Evolutionary conservation across 2,329 filamentous ascomycete genomes (phyloP), one percentile per base, ranked within the genome.

Genomic region (Dactylellina sp.): DNA sequence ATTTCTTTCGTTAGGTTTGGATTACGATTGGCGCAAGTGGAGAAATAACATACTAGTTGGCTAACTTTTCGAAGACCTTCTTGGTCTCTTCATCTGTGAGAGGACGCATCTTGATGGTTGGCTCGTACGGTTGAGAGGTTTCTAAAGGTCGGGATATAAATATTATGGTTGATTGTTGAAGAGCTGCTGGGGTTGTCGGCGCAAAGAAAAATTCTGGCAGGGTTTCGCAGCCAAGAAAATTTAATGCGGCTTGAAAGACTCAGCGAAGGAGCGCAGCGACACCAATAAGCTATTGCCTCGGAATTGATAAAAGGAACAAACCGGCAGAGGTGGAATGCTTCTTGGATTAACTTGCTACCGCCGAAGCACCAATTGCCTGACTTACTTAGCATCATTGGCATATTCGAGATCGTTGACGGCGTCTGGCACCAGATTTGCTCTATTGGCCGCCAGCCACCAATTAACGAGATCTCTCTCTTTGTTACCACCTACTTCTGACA

Each of bases 51-150:
- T 91, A 95, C 84, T 98, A 99, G 82, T 93, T 91, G 70, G 95
- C 95, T 42, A 99, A 88, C 84, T 98, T 97, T 78, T 89, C 87
- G 82, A 97, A 96, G 79, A 97, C 88, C 0, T 90, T 91, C 81
- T 91, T 80, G 7, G 83, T 84, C 76, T 85, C 84, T 62, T 81
- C 75, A 75, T 89, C 92, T 65, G 92, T 95, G 77, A 97, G 87
- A 59, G 90, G 87, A 64, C 92, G 88, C 92, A 96, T 96, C 50
- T 79, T 87, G 79, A 60, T 32, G 68, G 47, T 28, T 57, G 25
- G 28, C 22, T 60, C 24, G 49, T 25, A n/a, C n/a, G n/a, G n/a
- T n/a, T n/a, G n/a, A n/a, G 16, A 25, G 25, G 1, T 37, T 4
- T 53, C n/a, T n/a, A n/a, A n/a, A 32, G 32, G 46, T 44, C n/a